Evolutionary conservation across 2,329 filamentous ascomycete species (phyloP).

Genomic region (Ceratocystiopsis sp.): DNA sequence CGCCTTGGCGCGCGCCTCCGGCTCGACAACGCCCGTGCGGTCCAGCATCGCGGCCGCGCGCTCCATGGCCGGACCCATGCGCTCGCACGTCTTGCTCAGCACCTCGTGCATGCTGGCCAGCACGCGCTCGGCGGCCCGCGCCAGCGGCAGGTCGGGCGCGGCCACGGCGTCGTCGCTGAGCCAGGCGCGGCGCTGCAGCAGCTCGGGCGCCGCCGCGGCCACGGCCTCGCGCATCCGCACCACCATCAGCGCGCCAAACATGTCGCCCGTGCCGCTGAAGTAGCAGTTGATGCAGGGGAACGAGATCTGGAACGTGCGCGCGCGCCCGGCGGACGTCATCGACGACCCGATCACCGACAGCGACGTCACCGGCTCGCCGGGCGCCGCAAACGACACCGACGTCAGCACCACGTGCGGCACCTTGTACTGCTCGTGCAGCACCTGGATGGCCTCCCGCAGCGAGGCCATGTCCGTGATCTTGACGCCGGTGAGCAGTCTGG

Average conservation of each 20-base stretch:
- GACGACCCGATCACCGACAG: slow-evolving; percentile 67
- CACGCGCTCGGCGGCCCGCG: slow-evolving; percentile 69
- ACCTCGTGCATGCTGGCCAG: slow-evolving; percentile 86
- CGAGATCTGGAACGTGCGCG: slow-evolving; percentile 76
- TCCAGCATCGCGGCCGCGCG: slow-evolving; percentile 19
- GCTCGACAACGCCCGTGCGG: slow-evolving; percentile 7
- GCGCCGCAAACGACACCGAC: slow-evolving; percentile 54
- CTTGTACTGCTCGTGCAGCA: slow-evolving; percentile 57
- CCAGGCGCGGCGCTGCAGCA: slow-evolving; percentile 43
- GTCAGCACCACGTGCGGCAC: slow-evolving; percentile 88
- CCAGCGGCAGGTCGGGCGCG: slow-evolving; percentile 60
- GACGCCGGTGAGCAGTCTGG: slow-evolving; percentile 66
- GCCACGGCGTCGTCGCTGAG: slow-evolving; percentile 54
- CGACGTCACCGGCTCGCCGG: slow-evolving; percentile 29
- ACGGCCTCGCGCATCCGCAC: slow-evolving; percentile 77
- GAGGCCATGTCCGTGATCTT: slow-evolving; percentile 61
- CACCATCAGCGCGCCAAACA: slow-evolving; percentile 89
- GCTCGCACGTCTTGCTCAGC: slow-evolving; percentile 48
- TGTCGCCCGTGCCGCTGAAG: slow-evolving; percentile 93
- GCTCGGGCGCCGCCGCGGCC: slow-evolving; percentile 20
- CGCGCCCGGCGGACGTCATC: slow-evolving; percentile 40
- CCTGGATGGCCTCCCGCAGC: slow-evolving; percentile 56
- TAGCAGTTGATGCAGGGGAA: slow-evolving; percentile 82
- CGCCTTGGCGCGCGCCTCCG: slow-evolving; percentile 33
- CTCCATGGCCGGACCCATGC: slow-evolving; percentile 36